Evolutionary conservation across 345 rosid genomes (phyloP), one percentile per base, ranked within the genome.

Genomic region (Durio zibethinus): DNA sequence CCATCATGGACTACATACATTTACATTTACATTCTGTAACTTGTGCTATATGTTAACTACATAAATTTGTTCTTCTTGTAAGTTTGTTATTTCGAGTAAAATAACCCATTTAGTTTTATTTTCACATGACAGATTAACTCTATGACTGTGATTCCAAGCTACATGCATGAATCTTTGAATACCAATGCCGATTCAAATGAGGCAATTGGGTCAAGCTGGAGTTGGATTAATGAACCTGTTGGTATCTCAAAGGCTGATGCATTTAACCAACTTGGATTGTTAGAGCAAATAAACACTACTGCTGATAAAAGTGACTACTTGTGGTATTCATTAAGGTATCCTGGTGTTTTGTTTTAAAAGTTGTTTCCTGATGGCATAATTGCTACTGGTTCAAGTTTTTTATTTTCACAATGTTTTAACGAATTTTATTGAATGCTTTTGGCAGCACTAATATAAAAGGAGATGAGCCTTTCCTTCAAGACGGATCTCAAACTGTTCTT

Each of bases 261-360:
- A 71, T 88, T 89, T 65, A 56, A 79, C 70, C 90, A 86, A 86
- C 78, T 68, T 70, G 99, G 98, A 82, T 83, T 95, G 73, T 33
- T 90, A 76, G 99, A 95, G 82, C 97, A 95, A 84, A 89, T 95
- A 78, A 88, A 90, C 83, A 91, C 97, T 25, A 92, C 98, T 67
- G 91, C 96, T 72, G 98, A 95, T 80, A 75, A 82, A 82, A 95
- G 93, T 42, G 98, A 95, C 74, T 95, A 89, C 89, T 79, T 95
- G 76, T 95, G 99, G 99, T 95, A 95, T 83, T 93, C 98, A 5
- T 77, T 86, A 77, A 90, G 97, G 99, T 95, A 86, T 61, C 33
- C 33, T 36, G 57, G 63, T 75, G 61, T 21, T 18, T 35, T 64
- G 10, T 25, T 48, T 64, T 48, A 20, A 18, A 47, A n/a, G 47